A percentile compares a stretch with the other conserved stretches of the same genome.
Evolutionary conservation across 176 grass and related monocot genomes (phyloP).

Genomic region (Zizania latifolia): DNA sequence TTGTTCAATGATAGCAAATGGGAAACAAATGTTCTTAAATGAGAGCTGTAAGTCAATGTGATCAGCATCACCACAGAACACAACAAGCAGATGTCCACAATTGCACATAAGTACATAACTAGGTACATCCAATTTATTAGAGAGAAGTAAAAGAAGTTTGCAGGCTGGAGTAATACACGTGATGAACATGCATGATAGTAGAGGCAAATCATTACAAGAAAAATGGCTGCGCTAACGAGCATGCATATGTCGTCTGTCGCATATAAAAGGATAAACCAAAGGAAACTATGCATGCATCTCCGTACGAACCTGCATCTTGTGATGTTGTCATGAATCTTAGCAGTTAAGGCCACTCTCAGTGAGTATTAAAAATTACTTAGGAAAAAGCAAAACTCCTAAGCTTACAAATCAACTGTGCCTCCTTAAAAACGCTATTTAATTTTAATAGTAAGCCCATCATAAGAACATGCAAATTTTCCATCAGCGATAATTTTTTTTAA

Average conservation of each 20-base stretch:
- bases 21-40: background rate
- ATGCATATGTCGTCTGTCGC: background rate
- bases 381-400: background rate
- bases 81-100: constrained; percentile 4
- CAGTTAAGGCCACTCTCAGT: no score
- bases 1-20: background rate
- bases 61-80: background rate
- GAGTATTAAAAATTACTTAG: no score
- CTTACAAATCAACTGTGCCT: background rate
- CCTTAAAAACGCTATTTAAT: background rate
- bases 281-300: background rate
- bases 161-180: background rate
- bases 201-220: background rate
- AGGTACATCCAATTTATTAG: background rate
- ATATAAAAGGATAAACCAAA: background rate
- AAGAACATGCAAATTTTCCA: background rate
- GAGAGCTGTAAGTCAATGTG: background rate
- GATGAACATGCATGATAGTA: background rate
- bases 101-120: no score
- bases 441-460: background rate
- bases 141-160: background rate
- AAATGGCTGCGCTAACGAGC: background rate
- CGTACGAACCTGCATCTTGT: background rate
- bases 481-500: background rate
- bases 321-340: background rate